phyloP scores from a whole-genome alignment of 257 asterid genomes.

The Ocimum tenuiflorum region DNA sequence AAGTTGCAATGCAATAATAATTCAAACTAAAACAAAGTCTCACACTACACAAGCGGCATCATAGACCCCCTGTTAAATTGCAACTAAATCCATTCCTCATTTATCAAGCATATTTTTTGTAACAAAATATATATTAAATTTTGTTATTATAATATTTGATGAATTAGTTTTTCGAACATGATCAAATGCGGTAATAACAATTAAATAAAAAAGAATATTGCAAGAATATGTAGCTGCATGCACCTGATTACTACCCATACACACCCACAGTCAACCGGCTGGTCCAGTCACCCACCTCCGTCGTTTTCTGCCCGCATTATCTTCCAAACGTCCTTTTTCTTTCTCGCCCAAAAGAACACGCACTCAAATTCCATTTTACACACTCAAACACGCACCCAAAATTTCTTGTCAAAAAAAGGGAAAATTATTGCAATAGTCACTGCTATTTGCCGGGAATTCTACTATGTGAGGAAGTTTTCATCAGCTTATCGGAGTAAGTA shows the following conservation, averaged over 20 bases:
- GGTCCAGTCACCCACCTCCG: conserved; percentile 31
- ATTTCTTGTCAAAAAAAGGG: background rate
- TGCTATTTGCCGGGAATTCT: background rate
- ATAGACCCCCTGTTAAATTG: too few relatives aligned
- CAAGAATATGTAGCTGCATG: background rate
- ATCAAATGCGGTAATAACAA: background rate
- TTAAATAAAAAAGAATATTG: background rate
- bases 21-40: too few relatives aligned
- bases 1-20: too few relatives aligned
- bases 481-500: conserved; percentile 22
- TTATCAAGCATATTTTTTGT: too few relatives aligned
- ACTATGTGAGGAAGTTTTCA: conserved; percentile 19
- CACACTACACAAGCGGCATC: too few relatives aligned
- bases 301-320: conserved; percentile 28
- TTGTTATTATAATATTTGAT: too few relatives aligned
- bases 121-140: too few relatives aligned
- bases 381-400: background rate
- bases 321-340: background rate
- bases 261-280: conserved; percentile 23
- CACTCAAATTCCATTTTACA: conserved; percentile 2
- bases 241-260: conserved; percentile 20
- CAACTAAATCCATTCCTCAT: too few relatives aligned
- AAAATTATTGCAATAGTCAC: background rate
- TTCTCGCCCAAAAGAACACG: background rate
- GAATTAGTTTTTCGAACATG: background rate